Conservation (phyloP, 2,329 filamentous ascomycete genomes). For the Stromatinia cepivora region DNA sequence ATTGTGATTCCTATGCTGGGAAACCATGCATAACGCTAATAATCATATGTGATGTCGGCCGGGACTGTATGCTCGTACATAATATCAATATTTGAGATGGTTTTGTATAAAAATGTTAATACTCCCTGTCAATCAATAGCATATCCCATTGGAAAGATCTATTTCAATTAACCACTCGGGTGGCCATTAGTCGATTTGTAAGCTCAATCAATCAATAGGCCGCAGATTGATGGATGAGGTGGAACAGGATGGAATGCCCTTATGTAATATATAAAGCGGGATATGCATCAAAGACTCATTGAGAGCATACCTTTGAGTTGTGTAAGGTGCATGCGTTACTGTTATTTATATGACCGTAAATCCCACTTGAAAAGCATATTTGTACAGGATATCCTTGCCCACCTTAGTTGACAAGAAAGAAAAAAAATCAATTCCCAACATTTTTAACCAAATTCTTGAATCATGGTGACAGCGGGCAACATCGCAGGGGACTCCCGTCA, state of each 20-base stretch:
- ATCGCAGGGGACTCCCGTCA: background rate
- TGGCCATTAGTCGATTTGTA: too few species aligned
- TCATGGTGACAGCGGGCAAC: background rate
- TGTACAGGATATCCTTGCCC: background rate
- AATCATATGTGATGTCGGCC: background rate
- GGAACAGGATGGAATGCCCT: background rate
- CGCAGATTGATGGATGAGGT: too few species aligned
- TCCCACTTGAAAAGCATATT: background rate
- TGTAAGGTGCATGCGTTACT: too few species aligned
- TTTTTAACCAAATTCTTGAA: background rate
- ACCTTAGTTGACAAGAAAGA: background rate
- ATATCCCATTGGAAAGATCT: background rate
- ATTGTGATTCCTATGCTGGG: background rate
- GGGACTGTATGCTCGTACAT: background rate
- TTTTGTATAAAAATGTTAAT: background rate
- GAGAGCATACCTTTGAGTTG: background rate
- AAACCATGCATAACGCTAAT: background rate
- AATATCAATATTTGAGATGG: background rate
- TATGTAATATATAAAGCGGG: background rate
- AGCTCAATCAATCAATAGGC: too few species aligned
- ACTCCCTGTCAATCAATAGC: background rate
- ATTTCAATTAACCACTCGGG: too few species aligned
- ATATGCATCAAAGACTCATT: background rate
- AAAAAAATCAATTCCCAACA: background rate
- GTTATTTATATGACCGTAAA: background rate